Base-by-base conservation (phyloP, 1,284 basidiomycete species). In the Nidula niveotomentosa region DNA sequence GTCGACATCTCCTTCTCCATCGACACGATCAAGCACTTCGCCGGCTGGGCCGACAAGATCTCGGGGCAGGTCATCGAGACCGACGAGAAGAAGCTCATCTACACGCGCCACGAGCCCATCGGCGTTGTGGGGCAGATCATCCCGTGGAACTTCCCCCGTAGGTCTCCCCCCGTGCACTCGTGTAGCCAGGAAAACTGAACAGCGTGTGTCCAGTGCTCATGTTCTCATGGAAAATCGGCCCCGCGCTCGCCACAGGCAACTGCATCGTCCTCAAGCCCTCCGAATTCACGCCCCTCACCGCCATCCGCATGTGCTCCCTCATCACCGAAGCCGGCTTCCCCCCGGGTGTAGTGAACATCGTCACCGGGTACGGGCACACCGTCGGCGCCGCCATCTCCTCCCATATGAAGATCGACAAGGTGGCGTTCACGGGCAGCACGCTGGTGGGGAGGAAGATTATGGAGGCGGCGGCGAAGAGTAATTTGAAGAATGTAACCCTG, bases 51-150 rank as follows among this genome's bases (percentile, higher is more conserved):
- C 2, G 94, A 97, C 80, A 97, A 96, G 81, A 81, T 94, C 62
- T 76, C 83, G 51, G 94, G 95, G 17, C 84, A 93, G 70, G 83
- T 83, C 53, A 88, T 94, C 65, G 88, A 91, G 83, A 90, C 88
- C 45, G 75, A 79, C 58, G 82, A 90, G 64, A 72, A 65, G 53
- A 93, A 91, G 71, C 76, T 94, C 55, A 80, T 78, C 3, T 95
- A 93, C 75, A 92, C 92, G 13, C 81, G 88, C 34, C 93, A 97
- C 70, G 96, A 98, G 73, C 95, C 96, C 13, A 89, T 97, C 63
- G 96, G 96, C 62, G 94, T 98, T 56, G 83, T 87, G 43, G 75
- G 90, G 48, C 91, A 93, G 75, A 94, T 95, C 69, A 93, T 94
- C 62, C 90, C 89, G 17, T 92, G 90, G 81, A 75, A 70, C 75